Evolutionary conservation across 768 basidiomycete genomes (phyloP), one percentile per base, ranked within the genome.

Genomic region (Sistotremastrum suecicum): DNA sequence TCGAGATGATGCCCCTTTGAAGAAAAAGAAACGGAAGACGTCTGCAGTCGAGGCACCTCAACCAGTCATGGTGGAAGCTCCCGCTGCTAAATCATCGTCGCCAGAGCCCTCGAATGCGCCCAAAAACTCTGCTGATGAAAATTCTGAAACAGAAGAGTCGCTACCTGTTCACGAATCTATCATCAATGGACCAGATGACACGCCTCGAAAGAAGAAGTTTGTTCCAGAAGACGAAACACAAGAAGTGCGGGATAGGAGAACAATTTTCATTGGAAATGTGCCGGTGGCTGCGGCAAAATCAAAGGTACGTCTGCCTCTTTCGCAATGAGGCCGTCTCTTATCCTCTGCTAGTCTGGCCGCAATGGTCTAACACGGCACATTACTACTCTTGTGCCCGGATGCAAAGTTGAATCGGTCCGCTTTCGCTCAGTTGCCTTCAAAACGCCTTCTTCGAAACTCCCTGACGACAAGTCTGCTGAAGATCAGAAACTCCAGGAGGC

Each of bases 341-440:
- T 8, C 32, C 11, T 32, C 37, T 34, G 1, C 40, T 46, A 29
- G 2, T 33, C 37, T 36, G 34, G 20, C 12, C 40, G 45, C 33
- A 90, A 89, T 58, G 75, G 79, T 51, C 66, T 98, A 31, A 78
- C 78, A 49, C 71, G 74, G 30, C 85, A 92, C 58, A 71, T 97
- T 50, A 67, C 89, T 28, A 64, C 80, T 1, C 71, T 75, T 50
- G 69, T 86, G 9, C 79, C 85, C 3, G 62, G 69, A 0, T 78
- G 86, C 44, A 88, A 84, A 66, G 81, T 95, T 51, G 94, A 98
- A 57, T 91, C 90, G 4, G 73, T 78, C 29, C 87, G 94, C 38
- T 95, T 94, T 69, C 87, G 94, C 43, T 95, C 91, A 10, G 74
- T 95, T 42, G 81, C 91, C 1, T 97, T 97, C 67, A 78, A 85